phyloP scores from a whole-genome alignment of 345 rosid species.

The Ceriops tagal region DNA sequence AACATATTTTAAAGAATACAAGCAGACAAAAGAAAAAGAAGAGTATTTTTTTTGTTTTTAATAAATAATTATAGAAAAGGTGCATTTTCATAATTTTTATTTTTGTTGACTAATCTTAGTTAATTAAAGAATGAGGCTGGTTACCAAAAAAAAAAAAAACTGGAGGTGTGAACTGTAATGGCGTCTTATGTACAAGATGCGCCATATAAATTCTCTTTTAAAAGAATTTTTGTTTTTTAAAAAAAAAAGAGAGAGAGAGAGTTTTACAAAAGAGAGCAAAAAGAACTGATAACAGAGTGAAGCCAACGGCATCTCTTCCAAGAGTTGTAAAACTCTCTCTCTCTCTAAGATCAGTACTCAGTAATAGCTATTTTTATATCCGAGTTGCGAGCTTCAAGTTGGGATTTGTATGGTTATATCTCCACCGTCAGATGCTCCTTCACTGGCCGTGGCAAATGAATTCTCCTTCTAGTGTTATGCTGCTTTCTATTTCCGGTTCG shows the following conservation, averaged over 20 bases:
- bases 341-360: background rate
- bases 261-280: conserved; percentile 9
- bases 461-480: conserved; percentile 33
- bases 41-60: too few species aligned
- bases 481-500: conserved; percentile 8
- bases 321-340: conserved; percentile 22
- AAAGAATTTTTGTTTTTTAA: too few species aligned
- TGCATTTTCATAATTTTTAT: too few species aligned
- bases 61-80: too few species aligned
- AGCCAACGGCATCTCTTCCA: conserved; percentile 49
- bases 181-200: too few species aligned
- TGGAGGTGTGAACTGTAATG: too few species aligned
- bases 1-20: background rate
- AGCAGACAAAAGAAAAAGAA: too few species aligned
- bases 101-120: too few species aligned
- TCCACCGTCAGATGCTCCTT: conserved; percentile 40
- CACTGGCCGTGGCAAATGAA: conserved; percentile 22
- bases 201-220: too few species aligned
- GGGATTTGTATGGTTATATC: conserved; percentile 20
- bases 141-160: too few species aligned
- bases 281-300: conserved; percentile 40
- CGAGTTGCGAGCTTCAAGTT: conserved; percentile 36
- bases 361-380: conserved; percentile 40
- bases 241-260: background rate
- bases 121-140: too few species aligned